These are phyloP conservation scores for Zizania palustris DNA, from an alignment of 202 grass and related monocot genomes.

Conservation along the genomic window DNA sequence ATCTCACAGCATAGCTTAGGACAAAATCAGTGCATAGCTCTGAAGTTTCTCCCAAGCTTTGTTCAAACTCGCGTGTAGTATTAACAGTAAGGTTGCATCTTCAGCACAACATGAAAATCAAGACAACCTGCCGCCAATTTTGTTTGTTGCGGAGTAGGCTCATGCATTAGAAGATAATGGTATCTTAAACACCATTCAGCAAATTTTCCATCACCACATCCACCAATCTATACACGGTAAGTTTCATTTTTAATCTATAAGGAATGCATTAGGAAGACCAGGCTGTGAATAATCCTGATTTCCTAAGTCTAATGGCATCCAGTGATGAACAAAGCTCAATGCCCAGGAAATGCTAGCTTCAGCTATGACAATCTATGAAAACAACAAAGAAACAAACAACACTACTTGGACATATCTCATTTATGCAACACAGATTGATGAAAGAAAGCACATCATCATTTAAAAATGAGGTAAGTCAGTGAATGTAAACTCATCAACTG, in stretches of 20 bases:
- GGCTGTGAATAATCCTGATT: not conserved
- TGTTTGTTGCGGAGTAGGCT: not conserved
- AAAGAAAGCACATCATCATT: not conserved
- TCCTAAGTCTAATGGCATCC: not conserved
- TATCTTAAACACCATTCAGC: constrained; percentile 5
- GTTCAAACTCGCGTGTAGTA: not conserved
- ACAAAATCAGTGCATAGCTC: not conserved
- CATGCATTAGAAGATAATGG: not conserved
- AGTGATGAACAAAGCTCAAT: not conserved
- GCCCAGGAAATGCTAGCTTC: constrained; percentile 3
- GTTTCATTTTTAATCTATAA: not conserved
- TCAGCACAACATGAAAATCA: not conserved
- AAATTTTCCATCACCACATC: not conserved
- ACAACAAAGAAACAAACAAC: constrained; percentile 6
- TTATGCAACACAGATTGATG: not conserved
- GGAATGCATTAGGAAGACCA: not conserved
- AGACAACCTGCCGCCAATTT: not conserved
- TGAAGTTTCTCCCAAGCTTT: not conserved
- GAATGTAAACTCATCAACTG: not conserved
- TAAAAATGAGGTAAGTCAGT: not conserved
- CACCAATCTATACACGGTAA: not conserved
- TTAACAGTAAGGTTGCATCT: not conserved
- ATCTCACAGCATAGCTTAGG: not conserved
- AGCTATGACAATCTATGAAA: not conserved
- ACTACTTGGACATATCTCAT: not conserved